Base-by-base conservation (phyloP, 2,329 filamentous ascomycete genomes). In the Aspergillus transmontanensis region DNA sequence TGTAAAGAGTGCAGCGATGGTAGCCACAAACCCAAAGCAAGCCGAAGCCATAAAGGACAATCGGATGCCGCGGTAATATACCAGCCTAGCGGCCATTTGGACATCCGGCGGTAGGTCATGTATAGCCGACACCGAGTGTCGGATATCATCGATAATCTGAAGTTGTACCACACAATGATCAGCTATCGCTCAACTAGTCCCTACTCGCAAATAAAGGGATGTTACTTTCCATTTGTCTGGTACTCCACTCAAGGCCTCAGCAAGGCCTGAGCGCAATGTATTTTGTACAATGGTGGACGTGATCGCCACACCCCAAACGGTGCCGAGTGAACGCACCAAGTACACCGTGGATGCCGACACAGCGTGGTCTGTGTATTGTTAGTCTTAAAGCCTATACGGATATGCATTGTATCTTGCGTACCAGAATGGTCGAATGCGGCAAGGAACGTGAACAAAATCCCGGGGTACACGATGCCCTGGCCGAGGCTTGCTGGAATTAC, bases 221-320 rank as follows among this genome's bases (percentile, higher is more conserved):
- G 81, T 67, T 84, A 88, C 86, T 80, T 80, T 82, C 76, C 81
- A 82, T 82, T 87, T 88, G 67, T 88, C 80, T 64, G 84, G 80
- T 72, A 88, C 77, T 72, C 81, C 83, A 70, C 77, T 80, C 73
- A 89, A 76, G 67, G 82, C 86, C 64, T 78, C 75, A 6, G 84
- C 83, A 30, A 90, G 79, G 64, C 82, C 80, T 68, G 81, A 76
- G 68, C 81, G 85, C 66, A 90, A 80, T 60, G 84, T 85, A 61
- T 86, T 89, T 74, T 90, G 87, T 39, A 88, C 80, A 51, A 90
- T 86, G 7, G 87, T 83, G 10, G 87, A 87, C 0, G 86, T 86
- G 41, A 87, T 79, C 0, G 87, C 87, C 1, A 90, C 87, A 11
- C 87, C 87, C 83, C 86, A 89, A 19, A 90, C 87, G 0, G 83